phyloP scores from a whole-genome alignment of 2,329 filamentous ascomycete species.

The Aspergillus spinulosporus region DNA sequence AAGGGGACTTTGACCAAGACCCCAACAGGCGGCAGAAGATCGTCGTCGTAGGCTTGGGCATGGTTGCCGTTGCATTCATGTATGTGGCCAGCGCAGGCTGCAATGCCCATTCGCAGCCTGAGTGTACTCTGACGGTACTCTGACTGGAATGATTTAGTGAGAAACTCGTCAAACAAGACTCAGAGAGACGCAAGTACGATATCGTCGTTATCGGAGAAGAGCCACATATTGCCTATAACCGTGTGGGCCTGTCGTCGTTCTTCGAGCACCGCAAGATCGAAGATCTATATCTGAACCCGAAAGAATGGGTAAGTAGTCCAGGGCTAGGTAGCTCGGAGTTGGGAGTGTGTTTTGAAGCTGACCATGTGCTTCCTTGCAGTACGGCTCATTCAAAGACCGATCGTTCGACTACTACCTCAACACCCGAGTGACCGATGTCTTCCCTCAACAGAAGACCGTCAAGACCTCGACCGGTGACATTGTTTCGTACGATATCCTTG shows the following conservation, averaged over 20 bases:
- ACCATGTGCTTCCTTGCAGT: slow-evolving; percentile 47
- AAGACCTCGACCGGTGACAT: slow-evolving; percentile 68
- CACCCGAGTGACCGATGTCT: slow-evolving; percentile 68
- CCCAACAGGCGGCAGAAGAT: slow-evolving; percentile 57
- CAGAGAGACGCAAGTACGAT: slow-evolving; percentile 71
- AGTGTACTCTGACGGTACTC: too few species aligned
- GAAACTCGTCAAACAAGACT: slow-evolving; percentile 83
- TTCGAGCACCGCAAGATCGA: slow-evolving; percentile 84
- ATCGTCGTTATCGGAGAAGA: slow-evolving; percentile 87
- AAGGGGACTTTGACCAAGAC: slow-evolving; percentile 9
- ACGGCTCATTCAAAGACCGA: slow-evolving; percentile 64
- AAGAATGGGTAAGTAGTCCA: slow-evolving; percentile 66
- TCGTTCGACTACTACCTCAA: slow-evolving; percentile 75
- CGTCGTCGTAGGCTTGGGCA: slow-evolving; percentile 83
- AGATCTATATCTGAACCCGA: slow-evolving; percentile 82
- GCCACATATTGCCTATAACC: slow-evolving; percentile 83
- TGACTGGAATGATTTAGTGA: slow-evolving; percentile 57
- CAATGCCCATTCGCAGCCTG: too few species aligned
- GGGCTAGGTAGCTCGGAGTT: slow-evolving; percentile 37
- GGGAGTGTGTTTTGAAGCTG: not conserved
- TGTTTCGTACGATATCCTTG: slow-evolving; percentile 75
- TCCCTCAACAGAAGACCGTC: slow-evolving; percentile 64
- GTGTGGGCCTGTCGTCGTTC: slow-evolving; percentile 84
- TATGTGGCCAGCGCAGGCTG: slow-evolving; percentile 48
- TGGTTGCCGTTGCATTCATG: slow-evolving; percentile 91